Evolutionary conservation across 2,329 filamentous ascomycete species (phyloP), one percentile per base, ranked within the genome.

Genomic region (Lecanicillium sp.): DNA sequence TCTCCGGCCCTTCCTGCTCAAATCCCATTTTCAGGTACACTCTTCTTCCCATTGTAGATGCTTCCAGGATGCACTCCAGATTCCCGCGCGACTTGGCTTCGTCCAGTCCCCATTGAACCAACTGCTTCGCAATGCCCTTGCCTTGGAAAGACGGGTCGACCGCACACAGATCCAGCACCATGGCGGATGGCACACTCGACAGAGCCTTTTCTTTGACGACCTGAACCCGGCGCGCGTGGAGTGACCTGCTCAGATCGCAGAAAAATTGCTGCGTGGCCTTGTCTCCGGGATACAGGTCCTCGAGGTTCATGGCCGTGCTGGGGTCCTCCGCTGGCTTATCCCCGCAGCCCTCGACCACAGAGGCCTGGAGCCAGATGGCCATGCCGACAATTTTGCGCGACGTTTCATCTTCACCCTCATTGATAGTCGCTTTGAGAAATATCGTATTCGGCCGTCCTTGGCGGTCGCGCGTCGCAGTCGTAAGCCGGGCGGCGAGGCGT

Each of bases 301-400:
- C 51, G 2, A 69, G 46, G 25, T 63, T 51, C 22, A 58, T 39
- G 0, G 39, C 48, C 6, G 41, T 36, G 37, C 45, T 48, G 3
- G 68, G 47, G 15, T 65, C 56, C 12, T 57, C 50, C 15, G 57
- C 40, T 2, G 57, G 63, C 17, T 42, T 44, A 18, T 69, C 65
- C 11, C 74, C 74, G 35, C 63, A 50, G 11, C 72, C 73, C 2
- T 62, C 57, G 0, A 75, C 62, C 6, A 59, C 53, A 0, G 74
- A 77, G 0, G 60, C 52, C 45, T 79, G 74, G 8, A 59, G 48
- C 75, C 75, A 79, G 40, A 77, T 68, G 3, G 74, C 72, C 19
- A 72, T 43, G 13, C 74, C 75, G 9, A 59, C 74, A n/a, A 76
- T 58, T 7, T 4, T 4, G 15, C 18, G 33, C 5, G 42, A 42